phyloP scores from a whole-genome alignment of 2,329 filamentous ascomycete genomes.

The Ophiocordyceps camponoti-leonardi region DNA sequence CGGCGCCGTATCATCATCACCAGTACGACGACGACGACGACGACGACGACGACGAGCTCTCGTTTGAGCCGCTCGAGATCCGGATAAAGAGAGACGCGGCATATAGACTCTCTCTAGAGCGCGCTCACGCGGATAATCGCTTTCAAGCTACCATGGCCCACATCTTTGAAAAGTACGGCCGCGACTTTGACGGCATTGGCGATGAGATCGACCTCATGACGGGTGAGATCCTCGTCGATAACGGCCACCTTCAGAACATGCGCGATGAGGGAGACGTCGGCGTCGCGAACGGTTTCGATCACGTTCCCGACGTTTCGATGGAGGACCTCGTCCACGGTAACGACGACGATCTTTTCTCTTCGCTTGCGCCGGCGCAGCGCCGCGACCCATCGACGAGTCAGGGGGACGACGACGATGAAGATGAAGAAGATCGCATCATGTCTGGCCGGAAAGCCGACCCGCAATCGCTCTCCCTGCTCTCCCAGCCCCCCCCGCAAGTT shows the following conservation, averaged over 20 bases:
- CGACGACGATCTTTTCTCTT: slow-evolving; percentile 3
- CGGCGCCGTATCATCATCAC: slow-evolving; percentile 9
- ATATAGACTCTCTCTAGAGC: slow-evolving; percentile 40
- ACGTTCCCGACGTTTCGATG: slow-evolving; percentile 17
- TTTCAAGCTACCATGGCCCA: slow-evolving; percentile 73
- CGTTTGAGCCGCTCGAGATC: slow-evolving; percentile 28
- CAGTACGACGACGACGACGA: slow-evolving; percentile 21
- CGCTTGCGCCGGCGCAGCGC: not conserved
- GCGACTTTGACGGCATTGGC: slow-evolving; percentile 65
- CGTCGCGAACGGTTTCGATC: slow-evolving; percentile 8
- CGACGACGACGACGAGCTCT: slow-evolving; percentile 30
- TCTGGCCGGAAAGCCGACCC: slow-evolving; percentile 2
- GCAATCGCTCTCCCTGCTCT: slow-evolving; percentile 3
- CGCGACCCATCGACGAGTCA: not conserved
- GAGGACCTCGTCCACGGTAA: slow-evolving; percentile 12
- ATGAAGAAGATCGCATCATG: slow-evolving; percentile 5
- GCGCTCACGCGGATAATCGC: slow-evolving; percentile 48
- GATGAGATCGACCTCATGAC: slow-evolving; percentile 81
- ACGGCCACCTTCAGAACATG: slow-evolving; percentile 59
- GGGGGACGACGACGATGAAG: no score
- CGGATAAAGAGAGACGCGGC: slow-evolving; percentile 31
- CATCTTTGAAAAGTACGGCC: slow-evolving; percentile 79
- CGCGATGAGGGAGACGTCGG: slow-evolving; percentile 37
- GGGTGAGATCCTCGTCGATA: slow-evolving; percentile 72
- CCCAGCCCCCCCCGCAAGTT: not conserved